Conservation (phyloP, 345 rosid species). For the Salix brachista region DNA sequence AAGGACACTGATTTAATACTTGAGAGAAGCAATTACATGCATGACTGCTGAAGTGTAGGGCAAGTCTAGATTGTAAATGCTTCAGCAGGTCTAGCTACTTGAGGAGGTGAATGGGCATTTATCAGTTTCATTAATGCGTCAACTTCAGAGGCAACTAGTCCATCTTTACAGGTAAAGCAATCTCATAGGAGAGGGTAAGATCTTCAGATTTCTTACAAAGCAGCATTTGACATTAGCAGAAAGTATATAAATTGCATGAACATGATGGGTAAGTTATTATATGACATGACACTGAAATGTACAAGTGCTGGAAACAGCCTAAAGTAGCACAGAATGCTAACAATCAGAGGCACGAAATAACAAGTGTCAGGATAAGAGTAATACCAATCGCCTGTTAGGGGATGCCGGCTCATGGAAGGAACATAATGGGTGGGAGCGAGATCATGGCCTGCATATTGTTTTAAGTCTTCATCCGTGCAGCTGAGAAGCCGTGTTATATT, state of each 20-base stretch:
- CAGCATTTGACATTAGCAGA: neutral
- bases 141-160: neutral
- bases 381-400: constrained; percentile 92
- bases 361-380: constrained; percentile 10
- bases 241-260: neutral
- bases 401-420: constrained; percentile 98
- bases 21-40: neutral
- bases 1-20: neutral
- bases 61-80: neutral
- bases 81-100: neutral
- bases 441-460: constrained; percentile 76
- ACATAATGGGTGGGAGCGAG: constrained; percentile 95
- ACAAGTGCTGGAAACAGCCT: neutral
- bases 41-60: neutral
- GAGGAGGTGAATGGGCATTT: neutral
- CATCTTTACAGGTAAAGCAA: neutral
- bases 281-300: neutral
- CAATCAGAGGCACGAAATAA: neutral
- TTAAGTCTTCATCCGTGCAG: constrained; percentile 75
- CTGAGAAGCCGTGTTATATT: constrained; percentile 92
- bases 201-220: neutral
- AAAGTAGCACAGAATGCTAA: neutral
- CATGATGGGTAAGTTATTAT: neutral
- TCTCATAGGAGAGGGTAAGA: neutral
- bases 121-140: neutral